Evolutionary conservation across 2,329 filamentous ascomycete species (phyloP).

Genomic region (Intubia oerlemansii): DNA sequence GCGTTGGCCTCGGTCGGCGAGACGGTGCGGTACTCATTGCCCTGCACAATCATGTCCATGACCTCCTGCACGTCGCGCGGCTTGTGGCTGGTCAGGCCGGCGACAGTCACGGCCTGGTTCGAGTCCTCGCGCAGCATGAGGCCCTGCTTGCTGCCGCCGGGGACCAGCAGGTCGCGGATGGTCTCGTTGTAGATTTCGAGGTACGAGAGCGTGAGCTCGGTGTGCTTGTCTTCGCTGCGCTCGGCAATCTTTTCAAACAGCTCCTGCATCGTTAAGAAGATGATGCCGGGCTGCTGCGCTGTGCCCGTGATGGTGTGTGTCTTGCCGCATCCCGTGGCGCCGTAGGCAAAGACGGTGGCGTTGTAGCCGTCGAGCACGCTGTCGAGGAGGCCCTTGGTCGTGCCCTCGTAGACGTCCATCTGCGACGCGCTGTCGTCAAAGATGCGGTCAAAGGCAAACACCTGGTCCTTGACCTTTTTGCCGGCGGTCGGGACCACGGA

Average conservation of each 20-base stretch:
- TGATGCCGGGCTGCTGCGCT: constrained; percentile 81
- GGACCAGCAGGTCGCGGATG: constrained; percentile 83
- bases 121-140: constrained; percentile 89
- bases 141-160: constrained; percentile 59
- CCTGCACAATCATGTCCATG: constrained; percentile 96
- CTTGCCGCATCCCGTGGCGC: constrained; percentile 93
- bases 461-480: constrained; percentile 91
- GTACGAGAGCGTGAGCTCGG: constrained; percentile 82
- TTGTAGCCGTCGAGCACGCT: constrained; percentile 96
- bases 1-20: constrained; percentile 95
- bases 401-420: constrained; percentile 84
- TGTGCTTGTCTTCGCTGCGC: constrained; percentile 62
- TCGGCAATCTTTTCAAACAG: constrained; percentile 93
- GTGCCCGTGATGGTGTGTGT: constrained; percentile 95
- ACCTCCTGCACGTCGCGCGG: constrained; percentile 86
- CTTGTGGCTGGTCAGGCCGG: constrained; percentile 76
- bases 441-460: constrained; percentile 88
- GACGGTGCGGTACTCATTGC: constrained; percentile 86
- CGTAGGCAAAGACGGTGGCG: constrained; percentile 95
- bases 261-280: constrained; percentile 98
- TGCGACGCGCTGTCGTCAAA: constrained; percentile 93
- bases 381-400: constrained; percentile 74
- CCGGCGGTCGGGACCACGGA: constrained; percentile 58
- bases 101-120: constrained; percentile 78
- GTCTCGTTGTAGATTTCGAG: constrained; percentile 99